These are phyloP conservation scores for Trifolium fragiferum DNA, from an alignment of 306 rosid genomes.

Conservation along the genomic window DNA sequence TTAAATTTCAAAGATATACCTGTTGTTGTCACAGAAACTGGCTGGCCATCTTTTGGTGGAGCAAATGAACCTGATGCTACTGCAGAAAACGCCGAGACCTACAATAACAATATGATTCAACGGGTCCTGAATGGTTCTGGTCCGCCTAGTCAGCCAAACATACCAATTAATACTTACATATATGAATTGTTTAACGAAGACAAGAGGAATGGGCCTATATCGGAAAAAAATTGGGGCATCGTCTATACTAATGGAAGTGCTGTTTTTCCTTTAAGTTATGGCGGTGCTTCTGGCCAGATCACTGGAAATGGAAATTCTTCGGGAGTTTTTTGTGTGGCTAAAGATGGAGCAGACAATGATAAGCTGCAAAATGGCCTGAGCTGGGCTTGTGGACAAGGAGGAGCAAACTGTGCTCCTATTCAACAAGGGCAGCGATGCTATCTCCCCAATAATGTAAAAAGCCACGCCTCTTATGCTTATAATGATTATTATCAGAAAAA, in stretches of 20 bases:
- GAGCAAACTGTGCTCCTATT: constrained; percentile 83
- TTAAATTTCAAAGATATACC: constrained; percentile 75
- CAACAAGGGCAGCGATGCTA: constrained; percentile 78
- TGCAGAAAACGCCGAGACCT: constrained; percentile 73
- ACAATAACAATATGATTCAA: constrained; percentile 69
- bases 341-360: constrained; percentile 74
- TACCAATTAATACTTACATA: constrained; percentile 77
- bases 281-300: constrained; percentile 47
- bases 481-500: constrained; percentile 88
- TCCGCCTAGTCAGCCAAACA: constrained; percentile 80
- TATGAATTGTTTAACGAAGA: constrained; percentile 95
- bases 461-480: constrained; percentile 91
- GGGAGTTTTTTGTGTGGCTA: constrained; percentile 75
- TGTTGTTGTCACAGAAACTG: constrained; percentile 86
- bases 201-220: constrained; percentile 79
- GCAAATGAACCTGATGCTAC: constrained; percentile 87
- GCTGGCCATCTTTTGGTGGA: constrained; percentile 97
- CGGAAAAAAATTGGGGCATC: constrained; percentile 87
- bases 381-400: constrained; percentile 99
- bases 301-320: constrained; percentile 69
- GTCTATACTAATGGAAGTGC: constrained; percentile 70
- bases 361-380: constrained; percentile 79
- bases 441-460: constrained; percentile 65
- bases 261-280: constrained; percentile 69
- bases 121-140: constrained; percentile 89